Base-by-base conservation (phyloP, 495 filamentous ascomycete genomes). In the Astrothelium macrocarpum region DNA sequence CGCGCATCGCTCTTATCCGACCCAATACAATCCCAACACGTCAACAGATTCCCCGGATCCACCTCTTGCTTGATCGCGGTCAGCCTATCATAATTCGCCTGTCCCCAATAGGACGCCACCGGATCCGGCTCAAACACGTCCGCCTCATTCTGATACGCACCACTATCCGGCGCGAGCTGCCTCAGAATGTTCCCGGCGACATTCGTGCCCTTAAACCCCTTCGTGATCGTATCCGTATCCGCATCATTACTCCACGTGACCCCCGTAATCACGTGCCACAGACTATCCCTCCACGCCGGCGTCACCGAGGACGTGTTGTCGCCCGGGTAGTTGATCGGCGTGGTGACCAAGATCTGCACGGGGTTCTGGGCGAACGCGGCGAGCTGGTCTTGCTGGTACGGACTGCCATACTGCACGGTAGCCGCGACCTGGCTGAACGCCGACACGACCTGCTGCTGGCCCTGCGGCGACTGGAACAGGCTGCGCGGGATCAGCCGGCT, bases 111-210 rank as follows among this genome's bases (percentile, higher is more conserved):
- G 0, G 61, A 26, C 1, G 39, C 32, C 4, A 42, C 59, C 11
- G 59, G 62, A 60, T 67, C 31, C n/a, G 39, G 26, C 25, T 67
- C 56, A 26, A 43, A 67, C 20, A 59, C 42, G 26, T 67, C 62
- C 29, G 65, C 65, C 46, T 67, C 65, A 28, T 65, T 67, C 59
- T 65, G 63, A 39, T 67, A 67, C 18, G 65, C 62, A 1, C 65
- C 65, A 36, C 42, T 61, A 23, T 62, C 39, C 9, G 62, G 65
- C 59, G 65, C 59, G 2, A 67, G 28, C 20, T 32, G 53, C 32
- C 49, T n/a, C n/a, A 67, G 45, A 32, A 60, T 28, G 23, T 60
- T 26, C 18, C 45, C 56, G n/a, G 60, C 65, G n/a, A 25, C 39
- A 29, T 53, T 56, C 2, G 61, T 45, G 23, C 46, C 45, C 5